Evolutionary conservation across 1,284 basidiomycete species (phyloP).

Genomic region (Ceratobasidium sp.): DNA sequence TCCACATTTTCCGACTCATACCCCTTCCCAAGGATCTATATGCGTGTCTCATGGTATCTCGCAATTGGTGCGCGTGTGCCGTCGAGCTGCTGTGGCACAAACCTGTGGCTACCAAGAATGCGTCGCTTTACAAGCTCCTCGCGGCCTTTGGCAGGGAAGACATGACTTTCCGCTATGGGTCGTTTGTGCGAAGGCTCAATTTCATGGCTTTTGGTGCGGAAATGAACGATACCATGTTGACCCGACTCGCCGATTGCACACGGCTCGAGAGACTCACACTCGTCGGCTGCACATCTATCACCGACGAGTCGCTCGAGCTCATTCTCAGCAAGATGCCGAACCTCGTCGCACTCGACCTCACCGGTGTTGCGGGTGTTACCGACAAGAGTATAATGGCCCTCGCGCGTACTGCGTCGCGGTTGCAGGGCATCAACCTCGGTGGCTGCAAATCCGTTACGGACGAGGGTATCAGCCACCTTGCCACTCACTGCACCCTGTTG

Average conservation of each 20-base stretch:
- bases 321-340: conserved; percentile 76
- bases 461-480: conserved; percentile 77
- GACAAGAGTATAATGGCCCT: conserved; percentile 75
- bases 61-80: conserved; percentile 93
- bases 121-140: conserved; percentile 81
- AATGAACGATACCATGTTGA: conserved; percentile 81
- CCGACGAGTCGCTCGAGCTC: conserved; percentile 68
- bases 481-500: conserved; percentile 74
- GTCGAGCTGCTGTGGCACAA: conserved; percentile 97
- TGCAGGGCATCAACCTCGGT: conserved; percentile 93
- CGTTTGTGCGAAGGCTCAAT: conserved; percentile 90
- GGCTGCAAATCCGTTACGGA: conserved; percentile 86
- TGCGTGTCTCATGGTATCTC: conserved; percentile 80
- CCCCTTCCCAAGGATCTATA: conserved; percentile 77
- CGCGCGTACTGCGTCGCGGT: conserved; percentile 70
- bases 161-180: conserved; percentile 86
- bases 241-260: conserved; percentile 75
- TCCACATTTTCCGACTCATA: conserved; percentile 90
- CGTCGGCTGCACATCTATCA: conserved; percentile 79
- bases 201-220: conserved; percentile 76
- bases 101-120: conserved; percentile 74
- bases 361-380: conserved; percentile 71
- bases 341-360: conserved; percentile 90
- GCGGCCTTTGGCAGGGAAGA: conserved; percentile 63
- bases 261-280: conserved; percentile 92